These are phyloP conservation scores for Tremella mesenterica DNA, from an alignment of 768 basidiomycete species.

Conservation along the genomic window DNA sequence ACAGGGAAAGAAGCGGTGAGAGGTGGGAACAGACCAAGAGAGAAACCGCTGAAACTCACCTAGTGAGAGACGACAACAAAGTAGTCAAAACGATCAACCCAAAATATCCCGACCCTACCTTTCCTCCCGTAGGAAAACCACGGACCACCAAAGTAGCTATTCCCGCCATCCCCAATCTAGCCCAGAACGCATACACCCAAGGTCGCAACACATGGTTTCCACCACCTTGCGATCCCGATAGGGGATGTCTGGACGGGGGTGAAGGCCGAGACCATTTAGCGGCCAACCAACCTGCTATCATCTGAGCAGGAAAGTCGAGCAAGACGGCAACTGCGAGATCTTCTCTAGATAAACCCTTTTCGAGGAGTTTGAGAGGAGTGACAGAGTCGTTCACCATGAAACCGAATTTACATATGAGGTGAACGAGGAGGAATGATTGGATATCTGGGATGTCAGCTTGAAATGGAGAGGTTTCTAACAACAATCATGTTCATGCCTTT, in stretches of 20 bases:
- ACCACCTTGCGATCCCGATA: constrained; percentile 1
- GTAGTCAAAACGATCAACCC: constrained; percentile 69
- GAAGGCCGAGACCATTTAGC: constrained; percentile 68
- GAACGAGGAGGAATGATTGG: constrained; percentile 73
- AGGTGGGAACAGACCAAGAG: not conserved
- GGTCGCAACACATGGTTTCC: constrained; percentile 42
- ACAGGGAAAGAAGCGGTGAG: too few relatives aligned
- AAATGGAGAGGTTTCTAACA: too few relatives aligned
- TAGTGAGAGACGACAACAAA: constrained; percentile 70
- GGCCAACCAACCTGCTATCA: constrained; percentile 85
- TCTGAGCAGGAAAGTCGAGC: constrained; percentile 96
- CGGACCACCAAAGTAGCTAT: constrained; percentile 68
- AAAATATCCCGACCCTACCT: constrained; percentile 57
- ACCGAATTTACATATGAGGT: constrained; percentile 86
- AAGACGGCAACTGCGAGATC: constrained; percentile 91
- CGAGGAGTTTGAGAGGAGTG: constrained; percentile 84
- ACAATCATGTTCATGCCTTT: too few relatives aligned
- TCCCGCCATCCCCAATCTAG: constrained; percentile 64
- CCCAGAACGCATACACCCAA: constrained; percentile 89
- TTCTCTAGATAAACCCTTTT: constrained; percentile 91
- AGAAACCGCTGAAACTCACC: constrained; percentile 53
- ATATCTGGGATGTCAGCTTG: too few relatives aligned
- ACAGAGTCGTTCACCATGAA: constrained; percentile 90
- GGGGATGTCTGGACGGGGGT: constrained; percentile 45
- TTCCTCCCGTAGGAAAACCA: constrained; percentile 58